A percentile compares a stretch with the other conserved stretches of the same genome.
These are phyloP conservation scores for Erigeron philadelphicus DNA, from an alignment of 140 eudicot species.

Conservation along the genomic window DNA sequence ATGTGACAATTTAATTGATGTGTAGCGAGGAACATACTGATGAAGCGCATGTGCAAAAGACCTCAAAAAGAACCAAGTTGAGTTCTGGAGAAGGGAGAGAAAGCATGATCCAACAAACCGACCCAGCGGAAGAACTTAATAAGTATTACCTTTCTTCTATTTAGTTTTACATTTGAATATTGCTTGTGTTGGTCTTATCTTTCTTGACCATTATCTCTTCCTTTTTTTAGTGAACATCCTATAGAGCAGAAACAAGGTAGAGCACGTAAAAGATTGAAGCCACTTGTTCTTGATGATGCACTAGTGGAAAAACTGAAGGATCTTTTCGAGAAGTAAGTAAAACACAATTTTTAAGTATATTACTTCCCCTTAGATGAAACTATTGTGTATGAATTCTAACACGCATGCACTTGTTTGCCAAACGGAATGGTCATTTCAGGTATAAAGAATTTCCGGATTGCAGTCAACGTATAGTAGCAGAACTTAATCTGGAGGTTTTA, in stretches of 20 bases:
- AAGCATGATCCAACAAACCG: constrained; percentile 26
- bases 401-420: constrained; percentile 16
- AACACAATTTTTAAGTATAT: not conserved
- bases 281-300: constrained; percentile 49
- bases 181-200: constrained; percentile 12
- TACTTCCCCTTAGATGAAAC: constrained; percentile 1
- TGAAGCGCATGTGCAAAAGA: constrained; percentile 26
- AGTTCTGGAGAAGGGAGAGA: constrained; percentile 37
- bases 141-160: constrained; percentile 28
- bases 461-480: constrained; percentile 58
- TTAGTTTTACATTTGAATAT: not conserved
- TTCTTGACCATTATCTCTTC: constrained; percentile 18
- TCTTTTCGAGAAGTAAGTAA: constrained; percentile 66
- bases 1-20: constrained; percentile 23
- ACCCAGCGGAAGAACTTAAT: constrained; percentile 29
- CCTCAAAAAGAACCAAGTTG: constrained; percentile 25
- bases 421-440: constrained; percentile 38
- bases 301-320: constrained; percentile 47
- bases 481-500: constrained; percentile 51
- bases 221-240: constrained; percentile 42
- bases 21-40: constrained; percentile 49
- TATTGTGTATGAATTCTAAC: not conserved
- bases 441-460: constrained; percentile 56
- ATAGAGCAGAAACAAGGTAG: constrained; percentile 34
- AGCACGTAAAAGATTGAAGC: constrained; percentile 42